Conservation (phyloP, 208 protist species). For the Crithidia bombi region DNA sequence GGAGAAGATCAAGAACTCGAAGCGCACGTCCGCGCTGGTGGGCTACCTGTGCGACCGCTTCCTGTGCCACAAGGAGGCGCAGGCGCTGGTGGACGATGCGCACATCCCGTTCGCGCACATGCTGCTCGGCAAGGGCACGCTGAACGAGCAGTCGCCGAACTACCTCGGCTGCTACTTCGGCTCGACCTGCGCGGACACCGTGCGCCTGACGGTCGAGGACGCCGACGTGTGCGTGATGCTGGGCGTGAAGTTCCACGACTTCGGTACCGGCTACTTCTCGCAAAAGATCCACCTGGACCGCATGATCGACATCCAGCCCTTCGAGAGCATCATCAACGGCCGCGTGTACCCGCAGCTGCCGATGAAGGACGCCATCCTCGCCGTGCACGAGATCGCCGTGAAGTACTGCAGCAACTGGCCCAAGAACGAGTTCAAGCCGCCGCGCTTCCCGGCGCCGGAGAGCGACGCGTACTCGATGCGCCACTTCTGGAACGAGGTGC, state of each 20-base stretch:
- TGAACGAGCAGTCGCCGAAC: conserved; percentile 51
- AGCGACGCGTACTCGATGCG: conserved; percentile 25
- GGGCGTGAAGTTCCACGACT: conserved; percentile 61
- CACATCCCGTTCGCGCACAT: conserved; percentile 43
- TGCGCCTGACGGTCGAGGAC: conserved; percentile 30
- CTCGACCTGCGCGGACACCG: background rate
- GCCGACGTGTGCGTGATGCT: conserved; percentile 35
- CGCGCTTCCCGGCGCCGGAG: conserved; percentile 28
- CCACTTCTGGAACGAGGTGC: conserved; percentile 54
- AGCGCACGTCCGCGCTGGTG: conserved; percentile 24
- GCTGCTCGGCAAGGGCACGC: conserved; percentile 49
- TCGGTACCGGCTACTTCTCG: conserved; percentile 54
- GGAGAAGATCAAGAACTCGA: conserved; percentile 29
- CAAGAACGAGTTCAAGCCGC: conserved; percentile 15
- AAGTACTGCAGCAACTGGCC: conserved; percentile 35
- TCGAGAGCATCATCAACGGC: conserved; percentile 20
- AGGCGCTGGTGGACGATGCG: conserved; percentile 45
- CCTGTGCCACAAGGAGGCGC: conserved; percentile 29
- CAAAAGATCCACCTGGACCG: conserved; percentile 26
- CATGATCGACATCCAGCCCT: conserved; percentile 40
- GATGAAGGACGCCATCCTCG: conserved; percentile 37
- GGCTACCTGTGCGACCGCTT: conserved; percentile 55
- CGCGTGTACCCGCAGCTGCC: conserved; percentile 21
- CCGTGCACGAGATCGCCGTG: conserved; percentile 22
- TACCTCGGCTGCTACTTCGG: conserved; percentile 48